phyloP scores from a whole-genome alignment of 1,284 basidiomycete genomes.

The Schizophyllum amplum region DNA sequence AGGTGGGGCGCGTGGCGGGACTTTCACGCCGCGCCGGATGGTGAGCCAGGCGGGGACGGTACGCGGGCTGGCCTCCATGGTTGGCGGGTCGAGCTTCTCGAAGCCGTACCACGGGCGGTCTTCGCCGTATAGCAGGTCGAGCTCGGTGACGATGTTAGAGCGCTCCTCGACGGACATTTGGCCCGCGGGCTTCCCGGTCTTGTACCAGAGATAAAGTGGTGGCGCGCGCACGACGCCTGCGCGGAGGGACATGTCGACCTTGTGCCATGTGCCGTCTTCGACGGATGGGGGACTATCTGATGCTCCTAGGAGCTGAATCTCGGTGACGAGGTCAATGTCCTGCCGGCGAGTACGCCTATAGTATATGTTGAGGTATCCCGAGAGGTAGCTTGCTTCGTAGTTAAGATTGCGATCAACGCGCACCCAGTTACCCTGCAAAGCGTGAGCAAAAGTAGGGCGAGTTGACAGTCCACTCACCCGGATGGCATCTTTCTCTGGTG shows the following conservation, averaged over 20 bases:
- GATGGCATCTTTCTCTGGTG: conserved; percentile 64
- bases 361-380: conserved; percentile 64
- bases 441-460: neutral
- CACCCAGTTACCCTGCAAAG: neutral
- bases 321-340: conserved; percentile 63
- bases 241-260: conserved; percentile 45
- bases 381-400: conserved; percentile 46
- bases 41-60: conserved; percentile 51
- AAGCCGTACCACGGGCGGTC: conserved; percentile 81
- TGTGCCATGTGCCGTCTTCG: conserved; percentile 41
- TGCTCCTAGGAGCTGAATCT: conserved; percentile 48
- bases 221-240: conserved; percentile 44
- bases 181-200: conserved; percentile 48
- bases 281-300: conserved; percentile 37
- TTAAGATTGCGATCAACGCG: conserved; percentile 73
- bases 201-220: conserved; percentile 70
- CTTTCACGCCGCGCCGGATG: conserved; percentile 59
- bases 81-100: conserved; percentile 54
- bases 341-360: conserved; percentile 79
- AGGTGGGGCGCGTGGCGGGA: conserved; percentile 58
- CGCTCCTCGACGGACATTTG: conserved; percentile 54
- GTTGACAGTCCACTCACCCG: conserved; percentile 78
- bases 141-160: conserved; percentile 68
- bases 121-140: conserved; percentile 82
- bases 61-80: conserved; percentile 32